Base-by-base conservation (phyloP, 2,329 filamentous ascomycete species). In the Trichophyton benhamiae region DNA sequence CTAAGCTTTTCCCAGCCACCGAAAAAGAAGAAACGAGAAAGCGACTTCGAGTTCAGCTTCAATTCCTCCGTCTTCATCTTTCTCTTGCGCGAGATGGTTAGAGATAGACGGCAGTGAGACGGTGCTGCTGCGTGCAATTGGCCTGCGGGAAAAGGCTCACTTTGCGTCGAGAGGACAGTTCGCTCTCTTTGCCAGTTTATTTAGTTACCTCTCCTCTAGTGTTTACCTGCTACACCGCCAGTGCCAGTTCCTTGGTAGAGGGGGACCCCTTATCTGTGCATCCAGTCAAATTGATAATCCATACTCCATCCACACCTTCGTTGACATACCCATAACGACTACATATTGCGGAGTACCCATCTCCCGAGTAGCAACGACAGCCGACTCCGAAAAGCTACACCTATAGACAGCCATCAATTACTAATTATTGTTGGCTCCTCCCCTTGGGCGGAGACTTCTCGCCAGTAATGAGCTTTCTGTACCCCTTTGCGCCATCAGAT, bases 401-500 rank as follows among this genome's bases (percentile, higher is more conserved):
- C 27, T 30, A 30, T 30, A 30, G 33, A 38, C 33, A 38, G 33
- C 33, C 8, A 13, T 44, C 41, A n/a, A n/a, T 44, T 44, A 44
- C 11, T 44, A n/a, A n/a, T 44, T 44, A n/a, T 44, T 44, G 33
- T 38, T 38, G 33, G 33, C n/a, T 44, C 41, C 41, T 44, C 41
- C 15, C 15, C 6, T 3, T 6, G 41, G 41, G 7, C 44, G n/a
- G 44, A 25, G 44, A 48, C 25, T 25, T 33, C 22, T 38, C 52
- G n/a, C 52, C 22, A 57, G 52, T 30, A 25, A 58, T 58, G 55
- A 41, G 55, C 38, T 58, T 58, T 58, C 55, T 58, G n/a, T 58
- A 58, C 11, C 55, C 55, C n/a, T 58, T 58, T 38, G 55, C 55
- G 20, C 27, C 55, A 13, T 58, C 33, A 38, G 15, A 38, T 30